Evolutionary conservation across 345 rosid genomes (phyloP), one percentile per base, ranked within the genome.

Genomic region (Arabidopsis suecica): DNA sequence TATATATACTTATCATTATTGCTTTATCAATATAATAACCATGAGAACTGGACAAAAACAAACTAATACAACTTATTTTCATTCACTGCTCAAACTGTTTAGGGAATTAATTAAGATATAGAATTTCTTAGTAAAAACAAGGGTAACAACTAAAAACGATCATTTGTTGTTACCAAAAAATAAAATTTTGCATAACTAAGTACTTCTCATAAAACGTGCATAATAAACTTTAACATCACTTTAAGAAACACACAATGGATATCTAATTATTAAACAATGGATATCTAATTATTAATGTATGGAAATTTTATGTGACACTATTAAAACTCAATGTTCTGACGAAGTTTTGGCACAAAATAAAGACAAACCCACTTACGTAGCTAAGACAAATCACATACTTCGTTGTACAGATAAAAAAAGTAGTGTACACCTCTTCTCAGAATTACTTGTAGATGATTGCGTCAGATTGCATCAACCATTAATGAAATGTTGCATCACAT

Each of bases 381-480:
- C 32, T 28, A 28, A 28, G 32, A 28, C 32, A 1, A 28, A 28
- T 28, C 32, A 28, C 64, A 56, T 59, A 53, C 45, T 25, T 58
- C 44, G 22, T 58, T 58, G 36, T 36, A 59, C 33, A 13, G 10
- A 44, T 28, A 28, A 28, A 28, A 28, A 28, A 28, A 28, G 32
- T 28, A 28, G 32, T 28, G 3, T 28, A 3, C 66, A 14, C 23
- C 36, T 50, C 2, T 62, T n/a, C 16, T 9, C 38, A 42, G 18
- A 12, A n/a, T 12, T 16, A 16, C 18, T 40, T 41, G 49, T 23
- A 7, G 36, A 41, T 61, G 12, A 22, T 40, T 36, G 49, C 37
- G 49, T 71, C 37, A 23, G 48, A 71, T 48, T 60, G 32, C 59
- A 61, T 61, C 68, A 25, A 16, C 75, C 59, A 23, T n/a, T 60